A percentile compares a stretch with the other conserved stretches of the same genome.
Conservation (phyloP, 2,329 filamentous ascomycete genomes). For the Pseudogymnoascus sp. region DNA sequence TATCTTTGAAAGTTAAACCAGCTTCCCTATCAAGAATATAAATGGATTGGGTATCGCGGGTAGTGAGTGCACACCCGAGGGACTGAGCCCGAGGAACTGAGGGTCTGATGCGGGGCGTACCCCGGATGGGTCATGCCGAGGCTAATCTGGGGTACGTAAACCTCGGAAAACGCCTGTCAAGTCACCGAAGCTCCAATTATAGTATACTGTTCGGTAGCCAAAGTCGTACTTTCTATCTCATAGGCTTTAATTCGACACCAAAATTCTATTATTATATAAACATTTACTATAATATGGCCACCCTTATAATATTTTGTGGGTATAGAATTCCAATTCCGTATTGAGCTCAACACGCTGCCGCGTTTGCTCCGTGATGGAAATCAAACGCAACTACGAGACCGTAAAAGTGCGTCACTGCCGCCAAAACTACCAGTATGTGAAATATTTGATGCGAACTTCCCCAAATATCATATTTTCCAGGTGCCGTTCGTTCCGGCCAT, state of each 20-base stretch:
- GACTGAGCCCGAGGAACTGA: neutral
- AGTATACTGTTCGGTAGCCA: neutral
- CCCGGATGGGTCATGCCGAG: conserved; percentile 1
- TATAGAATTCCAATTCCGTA: neutral
- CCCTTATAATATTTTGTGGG: neutral
- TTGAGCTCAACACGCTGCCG: neutral
- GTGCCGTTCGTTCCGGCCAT: conserved; percentile 73
- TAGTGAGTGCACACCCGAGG: neutral
- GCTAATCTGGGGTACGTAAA: neutral
- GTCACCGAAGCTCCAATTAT: conserved; percentile 6
- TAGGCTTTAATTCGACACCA: neutral
- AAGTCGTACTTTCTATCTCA: neutral
- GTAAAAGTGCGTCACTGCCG: conserved; percentile 72
- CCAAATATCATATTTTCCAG: conserved; percentile 80
- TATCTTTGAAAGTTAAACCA: neutral
- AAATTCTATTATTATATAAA: neutral
- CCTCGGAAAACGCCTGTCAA: conserved; percentile 1
- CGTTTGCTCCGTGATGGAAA: conserved; percentile 57
- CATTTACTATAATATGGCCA: neutral
- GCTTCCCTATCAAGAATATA: neutral
- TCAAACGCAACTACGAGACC: conserved; percentile 82
- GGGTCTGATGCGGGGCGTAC: neutral
- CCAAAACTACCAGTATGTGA: conserved; percentile 79
- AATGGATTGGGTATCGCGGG: neutral
- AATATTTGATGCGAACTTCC: conserved; percentile 96